Percentiles rank a stretch among this genome's conserved stretches.
Evolutionary conservation across 768 basidiomycete genomes (phyloP).

Genomic region (Podaxis mareebaensis): DNA sequence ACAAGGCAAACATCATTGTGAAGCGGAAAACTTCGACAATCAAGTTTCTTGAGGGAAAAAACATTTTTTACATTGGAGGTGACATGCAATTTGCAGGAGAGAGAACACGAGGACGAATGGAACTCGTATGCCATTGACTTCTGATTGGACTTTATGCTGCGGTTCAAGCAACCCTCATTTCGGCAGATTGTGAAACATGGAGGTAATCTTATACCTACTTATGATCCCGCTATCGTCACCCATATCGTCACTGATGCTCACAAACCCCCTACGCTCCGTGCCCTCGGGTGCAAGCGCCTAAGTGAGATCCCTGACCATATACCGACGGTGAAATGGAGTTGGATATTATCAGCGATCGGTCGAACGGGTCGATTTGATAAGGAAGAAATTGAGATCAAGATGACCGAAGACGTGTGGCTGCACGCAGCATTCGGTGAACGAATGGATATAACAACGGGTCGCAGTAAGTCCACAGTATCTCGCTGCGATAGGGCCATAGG

Average conservation of each 20-base stretch:
- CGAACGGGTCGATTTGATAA: slow-evolving; percentile 22
- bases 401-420: slow-evolving; percentile 37
- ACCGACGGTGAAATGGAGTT: slow-evolving; percentile 64
- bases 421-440: slow-evolving; percentile 51
- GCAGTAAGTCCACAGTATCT: slow-evolving; percentile 14
- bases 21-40: slow-evolving; percentile 17
- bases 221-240: slow-evolving; percentile 56
- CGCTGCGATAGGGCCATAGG: background rate
- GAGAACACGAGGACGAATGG: slow-evolving; percentile 57
- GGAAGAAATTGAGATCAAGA: slow-evolving; percentile 29
- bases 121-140: slow-evolving; percentile 49
- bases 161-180: slow-evolving; percentile 6
- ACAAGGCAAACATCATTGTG: slow-evolving; percentile 20
- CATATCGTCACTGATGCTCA: slow-evolving; percentile 63
- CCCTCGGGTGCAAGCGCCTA: slow-evolving; percentile 50
- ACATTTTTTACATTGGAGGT: slow-evolving; percentile 59
- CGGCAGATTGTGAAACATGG: slow-evolving; percentile 64
- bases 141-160: slow-evolving; percentile 8
- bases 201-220: slow-evolving; percentile 58
- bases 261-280: slow-evolving; percentile 31
- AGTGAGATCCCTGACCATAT: slow-evolving; percentile 64
- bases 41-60: slow-evolving; percentile 50
- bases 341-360: slow-evolving; percentile 49
- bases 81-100: slow-evolving; percentile 56
- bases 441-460: slow-evolving; percentile 42